Conservation (phyloP, 164 flowering plant genomes). For the Magnolia kwangsiensis region DNA sequence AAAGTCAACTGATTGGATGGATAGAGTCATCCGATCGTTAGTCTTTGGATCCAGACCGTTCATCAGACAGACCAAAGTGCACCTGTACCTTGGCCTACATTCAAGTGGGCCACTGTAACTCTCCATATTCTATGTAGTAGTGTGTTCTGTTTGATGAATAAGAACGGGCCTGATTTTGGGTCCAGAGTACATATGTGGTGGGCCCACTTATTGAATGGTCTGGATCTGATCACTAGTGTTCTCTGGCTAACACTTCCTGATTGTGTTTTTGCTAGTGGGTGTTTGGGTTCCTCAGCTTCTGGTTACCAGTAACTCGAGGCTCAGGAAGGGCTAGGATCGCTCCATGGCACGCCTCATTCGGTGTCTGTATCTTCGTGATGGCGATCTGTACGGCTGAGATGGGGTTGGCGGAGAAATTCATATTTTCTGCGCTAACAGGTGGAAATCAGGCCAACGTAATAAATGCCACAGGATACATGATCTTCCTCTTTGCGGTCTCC, state of each 20-base stretch:
- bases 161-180: neutral
- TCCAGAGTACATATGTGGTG: neutral
- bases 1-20: too few relatives aligned
- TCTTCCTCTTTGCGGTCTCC: slow-evolving; percentile 48
- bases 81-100: neutral
- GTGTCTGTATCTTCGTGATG: slow-evolving; percentile 53
- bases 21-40: too few relatives aligned
- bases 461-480: slow-evolving; percentile 54
- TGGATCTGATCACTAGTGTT: neutral
- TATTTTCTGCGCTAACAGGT: slow-evolving; percentile 14
- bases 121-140: neutral
- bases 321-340: slow-evolving; percentile 1
- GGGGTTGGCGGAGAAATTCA: slow-evolving; percentile 48
- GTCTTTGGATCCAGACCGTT: too few relatives aligned
- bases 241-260: neutral
- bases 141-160: neutral
- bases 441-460: slow-evolving; percentile 29
- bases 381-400: slow-evolving; percentile 57
- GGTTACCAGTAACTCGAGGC: neutral
- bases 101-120: neutral
- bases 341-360: slow-evolving; percentile 22
- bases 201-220: neutral
- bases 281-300: slow-evolving; percentile 15
- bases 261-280: slow-evolving; percentile 15
- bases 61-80: too few relatives aligned